Evolutionary conservation across 768 basidiomycete genomes (phyloP).

Genomic region (Leccinum subgranulosum): DNA sequence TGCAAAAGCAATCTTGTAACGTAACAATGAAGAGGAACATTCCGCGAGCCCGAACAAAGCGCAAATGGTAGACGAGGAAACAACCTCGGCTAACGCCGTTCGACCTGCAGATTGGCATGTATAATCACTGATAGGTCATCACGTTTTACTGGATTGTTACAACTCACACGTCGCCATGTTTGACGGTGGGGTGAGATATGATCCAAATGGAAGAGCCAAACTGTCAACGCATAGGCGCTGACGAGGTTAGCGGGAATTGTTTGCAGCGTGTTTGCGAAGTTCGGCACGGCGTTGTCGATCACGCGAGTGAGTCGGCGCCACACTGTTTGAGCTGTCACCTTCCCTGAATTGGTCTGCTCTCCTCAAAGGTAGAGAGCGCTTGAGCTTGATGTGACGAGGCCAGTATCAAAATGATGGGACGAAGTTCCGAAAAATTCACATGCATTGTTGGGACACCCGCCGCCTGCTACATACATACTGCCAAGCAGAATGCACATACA

Average conservation of each 20-base stretch:
- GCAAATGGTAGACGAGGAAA: background rate
- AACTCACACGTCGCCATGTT: background rate
- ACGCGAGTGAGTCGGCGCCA: conserved; percentile 4
- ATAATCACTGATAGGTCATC: background rate
- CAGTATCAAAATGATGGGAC: background rate
- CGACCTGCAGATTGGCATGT: background rate
- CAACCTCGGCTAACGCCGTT: background rate
- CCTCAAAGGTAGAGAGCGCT: background rate
- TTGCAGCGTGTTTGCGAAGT: background rate
- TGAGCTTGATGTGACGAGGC: background rate
- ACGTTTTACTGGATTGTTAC: background rate
- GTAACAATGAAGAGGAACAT: background rate
- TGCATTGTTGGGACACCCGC: conserved; percentile 15
- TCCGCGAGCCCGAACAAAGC: background rate
- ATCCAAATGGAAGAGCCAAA: background rate
- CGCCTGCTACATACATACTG: background rate
- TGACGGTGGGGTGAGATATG: background rate
- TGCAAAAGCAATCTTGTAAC: background rate
- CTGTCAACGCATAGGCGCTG: conserved; percentile 3
- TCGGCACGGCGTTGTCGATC: background rate
- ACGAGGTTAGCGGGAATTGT: background rate
- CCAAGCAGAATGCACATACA: conserved; percentile 1
- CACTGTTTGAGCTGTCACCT: background rate
- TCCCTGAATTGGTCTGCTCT: background rate
- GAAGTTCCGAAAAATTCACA: background rate